Conservation (phyloP, 805 yeast species). For the Candida maris region DNA sequence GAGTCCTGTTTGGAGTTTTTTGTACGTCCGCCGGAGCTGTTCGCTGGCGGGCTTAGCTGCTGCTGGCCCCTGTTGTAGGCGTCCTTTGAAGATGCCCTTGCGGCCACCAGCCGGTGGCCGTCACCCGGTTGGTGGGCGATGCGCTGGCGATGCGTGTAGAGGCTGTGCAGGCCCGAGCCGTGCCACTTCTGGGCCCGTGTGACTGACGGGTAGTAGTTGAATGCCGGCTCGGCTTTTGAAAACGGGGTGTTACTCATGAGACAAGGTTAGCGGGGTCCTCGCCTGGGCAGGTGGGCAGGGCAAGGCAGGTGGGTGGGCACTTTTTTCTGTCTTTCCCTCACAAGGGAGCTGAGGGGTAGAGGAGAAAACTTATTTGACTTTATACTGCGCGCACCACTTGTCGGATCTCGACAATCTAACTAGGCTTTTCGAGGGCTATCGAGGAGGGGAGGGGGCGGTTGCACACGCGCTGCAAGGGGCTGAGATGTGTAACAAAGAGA, state of each 20-base stretch:
- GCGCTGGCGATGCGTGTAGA: conserved; percentile 5
- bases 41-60: not conserved
- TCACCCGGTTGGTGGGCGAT: conserved; percentile 17
- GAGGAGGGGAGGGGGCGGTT: no score
- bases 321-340: no score
- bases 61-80: conserved; percentile 1
- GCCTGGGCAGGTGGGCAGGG: no score
- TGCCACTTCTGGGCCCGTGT: conserved; percentile 9
- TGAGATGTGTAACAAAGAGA: no score
- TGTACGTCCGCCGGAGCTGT: not conserved
- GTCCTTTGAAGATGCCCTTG: conserved; percentile 19
- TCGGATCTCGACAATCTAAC: no score
- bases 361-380: no score
- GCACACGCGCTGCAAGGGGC: no score
- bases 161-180: conserved; percentile 4
- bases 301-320: no score
- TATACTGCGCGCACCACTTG: no score
- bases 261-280: no score
- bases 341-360: no score
- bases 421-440: no score
- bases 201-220: conserved; percentile 5
- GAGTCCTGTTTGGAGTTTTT: conserved; percentile 7
- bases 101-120: conserved; percentile 23
- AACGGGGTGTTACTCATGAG: conserved; percentile 13
- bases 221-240: conserved; percentile 6